Evolutionary conservation across 768 basidiomycete genomes (phyloP).

Genomic region (Suillus bovinus): DNA sequence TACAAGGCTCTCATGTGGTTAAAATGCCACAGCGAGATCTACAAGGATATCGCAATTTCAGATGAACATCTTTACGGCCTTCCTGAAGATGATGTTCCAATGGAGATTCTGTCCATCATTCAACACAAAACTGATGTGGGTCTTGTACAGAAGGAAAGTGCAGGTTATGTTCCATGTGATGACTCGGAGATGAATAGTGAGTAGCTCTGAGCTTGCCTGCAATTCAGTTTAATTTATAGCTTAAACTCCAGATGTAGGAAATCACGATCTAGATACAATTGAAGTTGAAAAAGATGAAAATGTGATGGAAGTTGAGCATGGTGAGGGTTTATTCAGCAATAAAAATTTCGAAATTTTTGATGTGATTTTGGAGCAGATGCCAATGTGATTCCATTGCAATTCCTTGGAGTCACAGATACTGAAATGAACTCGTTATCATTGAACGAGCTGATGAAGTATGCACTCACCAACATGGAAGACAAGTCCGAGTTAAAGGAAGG

Average conservation of each 20-base stretch:
- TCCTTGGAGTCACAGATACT: not conserved
- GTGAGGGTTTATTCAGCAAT: no score
- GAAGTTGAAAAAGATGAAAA: no score
- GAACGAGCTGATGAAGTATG: not conserved
- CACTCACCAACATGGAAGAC: not conserved
- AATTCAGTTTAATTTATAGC: no score
- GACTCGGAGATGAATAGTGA: conserved; percentile 14
- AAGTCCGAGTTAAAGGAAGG: not conserved
- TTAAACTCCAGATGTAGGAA: no score
- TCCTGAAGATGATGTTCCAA: conserved; percentile 18
- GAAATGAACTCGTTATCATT: not conserved
- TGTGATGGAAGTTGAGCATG: no score
- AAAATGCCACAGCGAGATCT: not conserved
- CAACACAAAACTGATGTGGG: conserved; percentile 21
- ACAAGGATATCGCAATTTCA: not conserved
- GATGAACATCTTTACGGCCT: not conserved
- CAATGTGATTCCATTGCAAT: not conserved
- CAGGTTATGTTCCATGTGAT: conserved; percentile 26
- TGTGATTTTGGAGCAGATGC: not conserved
- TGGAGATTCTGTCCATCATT: conserved; percentile 23
- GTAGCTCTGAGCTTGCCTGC: not conserved
- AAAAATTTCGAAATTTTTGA: no score
- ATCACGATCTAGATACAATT: no score
- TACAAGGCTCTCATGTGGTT: no score
- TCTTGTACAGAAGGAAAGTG: conserved; percentile 26